Evolutionary conservation across 768 basidiomycete species (phyloP).

Genomic region (Kwoniella sp.): DNA sequence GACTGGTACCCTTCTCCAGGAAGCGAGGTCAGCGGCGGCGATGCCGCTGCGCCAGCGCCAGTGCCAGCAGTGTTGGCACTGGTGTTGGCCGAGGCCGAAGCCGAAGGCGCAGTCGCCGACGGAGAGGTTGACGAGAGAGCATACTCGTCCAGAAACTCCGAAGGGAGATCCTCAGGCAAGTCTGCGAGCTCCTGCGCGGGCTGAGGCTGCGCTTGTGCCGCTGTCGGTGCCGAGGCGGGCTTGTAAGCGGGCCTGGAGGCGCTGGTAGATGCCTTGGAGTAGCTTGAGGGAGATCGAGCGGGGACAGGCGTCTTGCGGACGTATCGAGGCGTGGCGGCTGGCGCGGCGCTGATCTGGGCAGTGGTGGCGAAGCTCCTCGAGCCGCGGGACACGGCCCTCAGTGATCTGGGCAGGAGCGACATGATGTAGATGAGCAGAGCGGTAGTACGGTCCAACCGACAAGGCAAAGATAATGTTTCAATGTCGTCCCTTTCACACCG

Average conservation of each 20-base stretch:
- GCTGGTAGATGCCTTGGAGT: background rate
- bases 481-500: too few species aligned
- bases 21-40: conserved; percentile 21
- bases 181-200: conserved; percentile 6
- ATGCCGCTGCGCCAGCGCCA: too few species aligned
- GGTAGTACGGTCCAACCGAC: too few species aligned
- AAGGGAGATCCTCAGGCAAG: conserved; percentile 10
- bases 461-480: too few species aligned
- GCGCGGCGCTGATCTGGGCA: too few species aligned
- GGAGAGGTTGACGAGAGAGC: conserved; percentile 14
- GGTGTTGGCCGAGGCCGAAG: background rate
- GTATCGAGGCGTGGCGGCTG: conserved; percentile 2
- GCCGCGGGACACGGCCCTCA: too few species aligned
- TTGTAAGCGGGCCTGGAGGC: conserved; percentile 5
- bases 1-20: conserved; percentile 12
- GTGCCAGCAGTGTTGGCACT: too few species aligned
- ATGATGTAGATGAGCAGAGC: too few species aligned
- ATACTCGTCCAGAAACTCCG: conserved; percentile 35
- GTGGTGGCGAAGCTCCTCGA: too few species aligned
- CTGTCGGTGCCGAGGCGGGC: conserved; percentile 1
- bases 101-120: too few species aligned
- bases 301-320: conserved; percentile 13
- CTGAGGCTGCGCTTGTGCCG: background rate
- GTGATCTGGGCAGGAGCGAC: too few species aligned
- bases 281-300: background rate